Conservation (phyloP, 2,329 filamentous ascomycete species). For the Colletotrichum orchidophilum region DNA sequence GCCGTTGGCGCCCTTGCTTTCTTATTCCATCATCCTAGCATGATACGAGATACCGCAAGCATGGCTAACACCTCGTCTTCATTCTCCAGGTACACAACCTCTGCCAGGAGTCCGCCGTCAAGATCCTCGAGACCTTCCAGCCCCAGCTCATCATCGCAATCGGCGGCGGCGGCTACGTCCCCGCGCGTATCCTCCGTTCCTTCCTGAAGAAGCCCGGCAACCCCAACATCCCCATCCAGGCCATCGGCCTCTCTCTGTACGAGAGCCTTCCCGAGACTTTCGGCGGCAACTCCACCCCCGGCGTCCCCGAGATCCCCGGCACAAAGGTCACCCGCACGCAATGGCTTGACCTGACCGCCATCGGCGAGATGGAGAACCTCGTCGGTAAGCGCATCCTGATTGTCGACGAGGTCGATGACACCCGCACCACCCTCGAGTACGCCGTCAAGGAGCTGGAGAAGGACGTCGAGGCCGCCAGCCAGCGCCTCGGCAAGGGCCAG, state of each 20-base stretch:
- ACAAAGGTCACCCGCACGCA: slow-evolving; percentile 97
- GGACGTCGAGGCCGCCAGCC: slow-evolving; percentile 85
- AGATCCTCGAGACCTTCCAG: slow-evolving; percentile 85
- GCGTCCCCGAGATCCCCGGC: slow-evolving; percentile 77
- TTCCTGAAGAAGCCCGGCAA: slow-evolving; percentile 90
- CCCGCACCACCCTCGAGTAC: slow-evolving; percentile 92
- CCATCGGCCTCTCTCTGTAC: slow-evolving; percentile 97
- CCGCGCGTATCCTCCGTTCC: slow-evolving; percentile 94
- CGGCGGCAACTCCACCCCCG: slow-evolving; percentile 57
- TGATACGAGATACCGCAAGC: neutral
- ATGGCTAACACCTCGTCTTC: neutral
- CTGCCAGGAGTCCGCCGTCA: slow-evolving; percentile 84
- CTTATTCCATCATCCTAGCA: no score
- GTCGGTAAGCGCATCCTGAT: slow-evolving; percentile 93
- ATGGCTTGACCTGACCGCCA: slow-evolving; percentile 91
- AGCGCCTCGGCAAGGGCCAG: slow-evolving; percentile 68
- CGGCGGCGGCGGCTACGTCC: slow-evolving; percentile 96
- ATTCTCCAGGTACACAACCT: slow-evolving; percentile 87
- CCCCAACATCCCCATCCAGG: slow-evolving; percentile 98
- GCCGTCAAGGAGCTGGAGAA: slow-evolving; percentile 93
- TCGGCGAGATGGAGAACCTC: slow-evolving; percentile 86
- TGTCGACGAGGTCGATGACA: slow-evolving; percentile 96
- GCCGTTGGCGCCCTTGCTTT: neutral
- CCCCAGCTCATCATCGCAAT: slow-evolving; percentile 99
- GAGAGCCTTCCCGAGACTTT: slow-evolving; percentile 75